Evolutionary conservation across 2,329 filamentous ascomycete species (phyloP).

Genomic region (Thermomyces lanuginosus): DNA sequence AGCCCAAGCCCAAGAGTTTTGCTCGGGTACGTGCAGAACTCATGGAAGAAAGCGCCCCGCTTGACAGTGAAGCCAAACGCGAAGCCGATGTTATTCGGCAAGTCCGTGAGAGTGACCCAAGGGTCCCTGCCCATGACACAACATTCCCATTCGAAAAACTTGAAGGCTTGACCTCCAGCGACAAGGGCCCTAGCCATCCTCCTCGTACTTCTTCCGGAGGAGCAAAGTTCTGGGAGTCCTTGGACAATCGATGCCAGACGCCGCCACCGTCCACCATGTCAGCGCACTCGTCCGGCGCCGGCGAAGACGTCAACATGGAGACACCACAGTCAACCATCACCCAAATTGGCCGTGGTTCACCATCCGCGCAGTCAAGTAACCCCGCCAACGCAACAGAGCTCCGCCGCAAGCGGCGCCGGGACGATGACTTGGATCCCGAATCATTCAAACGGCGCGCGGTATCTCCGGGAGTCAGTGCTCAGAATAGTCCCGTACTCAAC

Average conservation of each 20-base stretch:
- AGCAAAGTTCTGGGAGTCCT: constrained; percentile 61
- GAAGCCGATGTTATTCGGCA: constrained; percentile 94
- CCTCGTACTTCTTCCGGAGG: constrained; percentile 54
- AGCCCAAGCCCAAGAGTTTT: constrained; percentile 95
- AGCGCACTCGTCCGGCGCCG: constrained; percentile 33
- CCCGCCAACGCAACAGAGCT: constrained; percentile 52
- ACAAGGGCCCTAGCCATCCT: too few species aligned
- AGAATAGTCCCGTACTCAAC: constrained; percentile 68
- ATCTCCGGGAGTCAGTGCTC: constrained; percentile 75
- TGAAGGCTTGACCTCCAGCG: constrained; percentile 5
- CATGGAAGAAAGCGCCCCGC: constrained; percentile 69
- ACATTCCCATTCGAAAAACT: constrained; percentile 23
- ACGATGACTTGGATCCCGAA: constrained; percentile 77
- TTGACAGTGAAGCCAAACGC: constrained; percentile 74
- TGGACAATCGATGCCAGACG: constrained; percentile 50
- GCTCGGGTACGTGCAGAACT: constrained; percentile 81
- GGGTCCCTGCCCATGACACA: constrained; percentile 32
- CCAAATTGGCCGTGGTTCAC: constrained; percentile 22
- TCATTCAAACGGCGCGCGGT: constrained; percentile 86
- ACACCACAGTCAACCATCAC: constrained; percentile 23
- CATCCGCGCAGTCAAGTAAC: constrained; percentile 24
- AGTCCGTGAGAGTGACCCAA: constrained; percentile 74
- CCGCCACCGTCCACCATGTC: constrained; percentile 46
- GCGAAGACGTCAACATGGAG: constrained; percentile 25
- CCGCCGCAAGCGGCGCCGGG: constrained; percentile 63